Evolutionary conservation across 805 yeast species (phyloP), one percentile per base, ranked within the genome.

Genomic region (Candida methanosorbosa): DNA sequence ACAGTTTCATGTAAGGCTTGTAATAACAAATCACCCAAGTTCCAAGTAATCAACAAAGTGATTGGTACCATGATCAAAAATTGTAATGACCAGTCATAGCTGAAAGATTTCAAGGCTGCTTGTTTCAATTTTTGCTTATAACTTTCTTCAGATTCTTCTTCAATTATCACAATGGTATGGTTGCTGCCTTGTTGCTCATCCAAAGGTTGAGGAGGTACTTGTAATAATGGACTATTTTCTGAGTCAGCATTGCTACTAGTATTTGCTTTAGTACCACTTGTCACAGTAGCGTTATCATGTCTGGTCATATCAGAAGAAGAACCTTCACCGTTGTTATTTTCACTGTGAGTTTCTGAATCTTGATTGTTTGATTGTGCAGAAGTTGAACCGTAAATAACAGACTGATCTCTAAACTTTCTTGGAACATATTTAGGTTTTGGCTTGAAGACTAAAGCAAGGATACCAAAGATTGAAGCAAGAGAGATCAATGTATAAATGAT

Each of bases 1-100:
- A 75, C 68, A 0, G 88, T 73, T 56, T 84, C 86, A 46, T 70
- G 71, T 16, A 81, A 41, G 0, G 84, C 92, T 38, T 76, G 78
- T 23, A 84, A 50, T 2, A 77, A 47, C 38, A 82, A 55, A 38
- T 66, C 70, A 5, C 81, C 78, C 25, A 68, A 56, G 37, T 72
- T 68, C 45, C 73, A 68, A n/a, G 78, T 49, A 24, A 79, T 48
- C 23, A 70, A 66, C 3, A 77, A 60, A 1, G 81, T 59, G 12
- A 80, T 34, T 3, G 96, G 95, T 12, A 81, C 84, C 14, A 80
- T 52, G 2, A 78, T 41, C 22, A 83, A 43, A 47, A 73, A 85
- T 53, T 87, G 95, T 14, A 84, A 43, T 13, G 79, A 66, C 95
- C 96, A 87, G 47, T 81, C 94, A 49, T 81, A 84, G 27, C 78